These are phyloP conservation scores for Trichoderma simmonsii DNA, from an alignment of 2,329 filamentous ascomycete genomes.

Conservation along the genomic window DNA sequence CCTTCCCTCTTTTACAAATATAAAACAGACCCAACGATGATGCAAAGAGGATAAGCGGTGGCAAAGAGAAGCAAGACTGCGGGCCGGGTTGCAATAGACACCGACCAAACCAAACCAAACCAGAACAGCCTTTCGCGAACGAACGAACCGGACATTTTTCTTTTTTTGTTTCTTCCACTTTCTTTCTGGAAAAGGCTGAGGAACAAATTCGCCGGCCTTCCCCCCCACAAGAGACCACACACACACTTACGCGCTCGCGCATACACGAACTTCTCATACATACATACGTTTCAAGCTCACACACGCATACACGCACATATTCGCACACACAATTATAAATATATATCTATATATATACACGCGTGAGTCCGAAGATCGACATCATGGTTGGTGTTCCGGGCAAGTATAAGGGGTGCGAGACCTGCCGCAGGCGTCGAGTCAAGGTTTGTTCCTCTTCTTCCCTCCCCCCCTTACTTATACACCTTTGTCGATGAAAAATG, in stretches of 20 bases:
- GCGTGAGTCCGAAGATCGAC: constrained; percentile 11
- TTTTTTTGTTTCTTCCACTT: background rate
- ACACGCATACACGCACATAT: background rate
- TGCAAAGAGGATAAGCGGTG: constrained; percentile 18
- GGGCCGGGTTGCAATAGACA: background rate
- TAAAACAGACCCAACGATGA: constrained; percentile 12
- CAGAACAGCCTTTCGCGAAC: background rate
- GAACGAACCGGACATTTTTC: background rate
- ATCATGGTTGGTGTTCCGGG: constrained; percentile 61
- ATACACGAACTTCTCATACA: background rate
- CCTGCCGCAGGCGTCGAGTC: constrained; percentile 56
- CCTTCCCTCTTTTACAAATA: constrained; percentile 13
- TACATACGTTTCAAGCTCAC: background rate
- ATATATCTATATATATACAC: background rate
- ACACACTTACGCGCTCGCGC: background rate
- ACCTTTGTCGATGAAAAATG: background rate
- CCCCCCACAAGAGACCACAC: background rate
- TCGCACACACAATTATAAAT: background rate
- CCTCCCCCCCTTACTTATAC: background rate
- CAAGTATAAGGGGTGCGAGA: constrained; percentile 64
- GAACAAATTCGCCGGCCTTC: background rate
- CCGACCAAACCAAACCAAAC: background rate
- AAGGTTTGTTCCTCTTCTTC: constrained; percentile 40
- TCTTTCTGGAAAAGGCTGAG: background rate
- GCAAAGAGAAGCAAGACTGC: constrained; percentile 13